Evolutionary conservation across 129 eudicot genomes (phyloP).

Genomic region (Scalesia atractyloides): DNA sequence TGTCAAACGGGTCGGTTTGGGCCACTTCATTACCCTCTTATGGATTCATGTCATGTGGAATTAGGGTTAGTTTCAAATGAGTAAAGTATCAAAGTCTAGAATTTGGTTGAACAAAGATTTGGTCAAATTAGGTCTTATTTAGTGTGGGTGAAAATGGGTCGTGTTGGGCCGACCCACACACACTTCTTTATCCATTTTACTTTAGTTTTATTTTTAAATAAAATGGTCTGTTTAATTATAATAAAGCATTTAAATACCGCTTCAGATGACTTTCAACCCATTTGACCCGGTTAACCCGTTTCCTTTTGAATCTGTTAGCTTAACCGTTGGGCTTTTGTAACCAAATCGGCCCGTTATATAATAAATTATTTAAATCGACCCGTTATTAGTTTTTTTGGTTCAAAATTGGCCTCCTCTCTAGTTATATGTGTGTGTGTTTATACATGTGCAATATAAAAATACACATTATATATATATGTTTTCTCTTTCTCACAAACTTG

Average conservation of each 20-base stretch:
- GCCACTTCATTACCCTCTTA: not conserved
- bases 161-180: not conserved
- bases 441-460: no score
- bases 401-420: no score
- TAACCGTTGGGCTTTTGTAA: not conserved
- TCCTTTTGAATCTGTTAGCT: not conserved
- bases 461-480: no score
- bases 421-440: no score
- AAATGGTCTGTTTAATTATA: not conserved
- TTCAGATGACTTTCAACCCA: not conserved
- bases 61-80: not conserved
- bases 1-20: not conserved
- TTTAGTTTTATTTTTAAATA: not conserved
- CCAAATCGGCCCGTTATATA: not conserved
- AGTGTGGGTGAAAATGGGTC: not conserved
- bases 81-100: not conserved
- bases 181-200: constrained; percentile 8
- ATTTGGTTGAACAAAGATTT: not conserved
- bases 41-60: not conserved
- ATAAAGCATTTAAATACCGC: not conserved
- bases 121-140: not conserved
- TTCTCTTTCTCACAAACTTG: constrained; percentile 12
- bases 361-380: not conserved
- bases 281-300: not conserved
- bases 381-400: not conserved